phyloP scores from a whole-genome alignment of 2,329 filamentous ascomycete species.

The Talaromyces funiculosus region DNA sequence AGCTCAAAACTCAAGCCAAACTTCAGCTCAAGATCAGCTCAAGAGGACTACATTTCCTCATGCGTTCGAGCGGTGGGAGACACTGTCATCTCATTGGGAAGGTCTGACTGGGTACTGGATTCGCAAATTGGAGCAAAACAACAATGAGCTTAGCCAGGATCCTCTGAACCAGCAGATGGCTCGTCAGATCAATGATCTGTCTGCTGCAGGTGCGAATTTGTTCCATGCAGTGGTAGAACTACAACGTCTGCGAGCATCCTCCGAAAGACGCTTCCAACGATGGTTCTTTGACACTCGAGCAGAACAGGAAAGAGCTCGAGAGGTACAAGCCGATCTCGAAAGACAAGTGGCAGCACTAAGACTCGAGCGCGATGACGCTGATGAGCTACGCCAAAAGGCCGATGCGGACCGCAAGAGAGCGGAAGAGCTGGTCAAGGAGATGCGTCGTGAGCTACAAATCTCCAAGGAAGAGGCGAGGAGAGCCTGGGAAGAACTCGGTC shows the following conservation, averaged over 20 bases:
- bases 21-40: constrained; percentile 29
- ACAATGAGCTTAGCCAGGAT: constrained; percentile 74
- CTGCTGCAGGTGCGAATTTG: constrained; percentile 89
- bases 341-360: constrained; percentile 68
- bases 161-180: constrained; percentile 83
- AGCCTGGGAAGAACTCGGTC: constrained; percentile 94
- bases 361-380: constrained; percentile 61
- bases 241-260: constrained; percentile 86
- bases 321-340: constrained; percentile 76
- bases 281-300: constrained; percentile 96
- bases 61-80: constrained; percentile 97
- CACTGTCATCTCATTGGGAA: constrained; percentile 95
- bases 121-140: constrained; percentile 81
- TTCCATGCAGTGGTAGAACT: constrained; percentile 97
- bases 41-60: constrained; percentile 75
- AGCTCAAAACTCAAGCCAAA: constrained; percentile 20
- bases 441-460: constrained; percentile 88
- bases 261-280: constrained; percentile 93
- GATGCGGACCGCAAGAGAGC: constrained; percentile 64
- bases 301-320: constrained; percentile 78
- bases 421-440: constrained; percentile 76
- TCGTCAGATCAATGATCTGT: constrained; percentile 93
- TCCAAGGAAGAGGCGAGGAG: constrained; percentile 92
- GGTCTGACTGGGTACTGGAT: constrained; percentile 98
- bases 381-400: constrained; percentile 59